Conservation (phyloP, 352 stramenopile genomes). For the Pythium plurisporium region DNA sequence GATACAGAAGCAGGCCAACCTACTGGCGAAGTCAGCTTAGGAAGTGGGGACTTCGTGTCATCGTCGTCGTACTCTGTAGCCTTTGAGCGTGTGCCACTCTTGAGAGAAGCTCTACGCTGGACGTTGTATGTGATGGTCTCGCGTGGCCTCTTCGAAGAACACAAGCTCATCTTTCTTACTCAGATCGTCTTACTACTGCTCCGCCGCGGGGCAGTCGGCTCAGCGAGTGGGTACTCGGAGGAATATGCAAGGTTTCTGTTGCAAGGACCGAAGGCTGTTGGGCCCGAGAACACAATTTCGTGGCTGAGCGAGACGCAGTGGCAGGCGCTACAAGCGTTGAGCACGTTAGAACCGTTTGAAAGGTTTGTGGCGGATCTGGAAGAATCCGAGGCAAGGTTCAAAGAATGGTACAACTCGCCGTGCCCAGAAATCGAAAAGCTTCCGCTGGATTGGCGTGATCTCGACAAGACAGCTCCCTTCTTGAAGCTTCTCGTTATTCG, state of each 20-base stretch:
- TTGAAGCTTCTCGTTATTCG: conserved; percentile 93
- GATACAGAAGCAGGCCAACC: background rate
- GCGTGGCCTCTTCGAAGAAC: conserved; percentile 89
- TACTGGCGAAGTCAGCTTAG: background rate
- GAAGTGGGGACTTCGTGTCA: conserved; percentile 21
- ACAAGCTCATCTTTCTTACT: conserved; percentile 88
- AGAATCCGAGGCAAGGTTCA: conserved; percentile 87
- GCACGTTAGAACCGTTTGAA: conserved; percentile 80
- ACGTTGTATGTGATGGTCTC: conserved; percentile 89
- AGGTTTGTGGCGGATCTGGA: conserved; percentile 84
- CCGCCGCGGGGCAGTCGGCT: conserved; percentile 51
- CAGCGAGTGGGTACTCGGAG: conserved; percentile 61
- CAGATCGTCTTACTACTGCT: conserved; percentile 86
- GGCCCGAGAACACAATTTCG: conserved; percentile 65
- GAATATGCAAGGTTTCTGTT: conserved; percentile 80
- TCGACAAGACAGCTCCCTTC: conserved; percentile 88
- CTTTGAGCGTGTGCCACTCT: conserved; percentile 48
- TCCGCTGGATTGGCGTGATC: conserved; percentile 88
- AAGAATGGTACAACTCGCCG: conserved; percentile 89
- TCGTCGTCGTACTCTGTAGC: conserved; percentile 30
- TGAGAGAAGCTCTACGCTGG: conserved; percentile 79
- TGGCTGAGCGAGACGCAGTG: conserved; percentile 87
- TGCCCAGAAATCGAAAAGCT: conserved; percentile 87
- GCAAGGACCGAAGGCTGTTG: conserved; percentile 57
- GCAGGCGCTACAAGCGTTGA: conserved; percentile 74